Evolutionary conservation across 2,329 filamentous ascomycete species (phyloP), one percentile per base, ranked within the genome.

Genomic region (Akanthomyces lecanii): DNA sequence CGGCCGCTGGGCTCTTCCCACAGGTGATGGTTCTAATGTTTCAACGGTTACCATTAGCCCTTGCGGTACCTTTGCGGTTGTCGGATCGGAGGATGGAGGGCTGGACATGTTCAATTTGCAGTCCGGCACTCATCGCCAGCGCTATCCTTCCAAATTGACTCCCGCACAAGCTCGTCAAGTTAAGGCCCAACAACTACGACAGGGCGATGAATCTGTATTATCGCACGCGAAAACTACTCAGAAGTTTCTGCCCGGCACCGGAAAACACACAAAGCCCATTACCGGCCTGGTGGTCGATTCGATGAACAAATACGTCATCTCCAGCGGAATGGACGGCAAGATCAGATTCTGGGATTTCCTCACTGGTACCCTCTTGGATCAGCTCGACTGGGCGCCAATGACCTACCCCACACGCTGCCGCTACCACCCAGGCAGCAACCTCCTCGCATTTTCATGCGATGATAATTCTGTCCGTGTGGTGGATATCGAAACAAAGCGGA

Each of bases 21-120:
- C 93, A 0, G 85, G 89, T 47, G 95, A 99, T 75, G 85, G 85
- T 21, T 84, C 86, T n/a, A 85, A 92, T 70, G 94, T 97, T 64
- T 85, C 89, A 67, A 94, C 90, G 60, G 92, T 99, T 23, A 85
- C 92, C 12, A 89, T 99, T 65, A 97, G 91, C 61, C 85, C 91
- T 1, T 99, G 95, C 70, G 95, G 95, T 63, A 97, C 91, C 1
- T 99, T 99, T 79, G 93, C 93, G 2, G 77, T 98, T 5, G 82
- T 99, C 25, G 95, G 95, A 1, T 97, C 94, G 1, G 86, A 86
- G 36, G 87, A 84, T 44, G 95, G 95, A 48, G 85, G 87, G 40
- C 88, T 99, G 62, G 92, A 97, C 74, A 94, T 96, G 89, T 98
- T 90, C 83, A 99, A 99, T 73, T 80, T 99, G 64, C 95, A 99